Base-by-base conservation (phyloP, 495 filamentous ascomycete genomes). In the Evansstolkia leycettana region DNA sequence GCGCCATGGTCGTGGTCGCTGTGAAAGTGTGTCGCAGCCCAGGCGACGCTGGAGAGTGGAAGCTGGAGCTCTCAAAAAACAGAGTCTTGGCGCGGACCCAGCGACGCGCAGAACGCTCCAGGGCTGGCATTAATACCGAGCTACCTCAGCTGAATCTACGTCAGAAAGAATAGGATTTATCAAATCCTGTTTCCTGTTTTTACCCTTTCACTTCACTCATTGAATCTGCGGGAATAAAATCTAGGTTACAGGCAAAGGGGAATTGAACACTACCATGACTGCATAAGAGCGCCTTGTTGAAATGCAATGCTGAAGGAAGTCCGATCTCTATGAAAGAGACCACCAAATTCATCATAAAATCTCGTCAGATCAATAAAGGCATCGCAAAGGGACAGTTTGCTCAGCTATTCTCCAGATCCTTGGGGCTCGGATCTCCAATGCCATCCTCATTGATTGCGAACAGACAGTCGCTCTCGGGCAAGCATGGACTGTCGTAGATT, bases 381-480 rank as follows among this genome's bases (percentile, higher is more conserved):
- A 33, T 52, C 39, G 29, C 34, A 40, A 33, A 24, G 19, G 34
- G 23, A n/a, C n/a, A 36, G 37, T 24, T 9, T 25, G 10, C 27
- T 58, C 48, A 71, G 15, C 80, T 74, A 46, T 90, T 92, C 59
- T 95, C 90, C 56, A 90, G 52, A 49, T 96, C 92, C 64, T 96
- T 98, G 19, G 90, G 88, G 42, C 75, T 85, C 17, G 90, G 92
- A 54, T 98, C 90, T 10, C 84, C 84, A 43, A 98, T 98, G 14
- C 90, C 90, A 57, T 94, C 85, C 58, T 95, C 90, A 25, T 82
- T 86, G 50, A 98, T 98, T 11, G 90, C 88, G 57, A 98, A 98
- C 46, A 95, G 66, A 52, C 86, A 93, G 55, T 98, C 90, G 50
- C 82, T 87, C 61, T 98, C 90, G 1, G 90, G 90, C 40, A 98